These are phyloP conservation scores for Xylariaceae sp. DNA, from an alignment of 2,329 filamentous ascomycete genomes.

Conservation along the genomic window DNA sequence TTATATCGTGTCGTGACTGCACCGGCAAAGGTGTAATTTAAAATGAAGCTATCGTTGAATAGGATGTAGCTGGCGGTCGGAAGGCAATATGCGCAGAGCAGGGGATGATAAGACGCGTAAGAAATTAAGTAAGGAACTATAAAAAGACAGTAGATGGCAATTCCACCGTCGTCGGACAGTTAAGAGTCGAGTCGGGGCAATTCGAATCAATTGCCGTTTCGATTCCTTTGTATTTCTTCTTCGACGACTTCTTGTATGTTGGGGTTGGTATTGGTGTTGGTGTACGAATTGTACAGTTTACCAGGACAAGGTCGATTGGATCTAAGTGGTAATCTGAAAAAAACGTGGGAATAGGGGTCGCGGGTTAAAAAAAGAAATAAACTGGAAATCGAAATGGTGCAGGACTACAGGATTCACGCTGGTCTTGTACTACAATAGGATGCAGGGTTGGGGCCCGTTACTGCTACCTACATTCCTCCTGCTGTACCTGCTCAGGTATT, in stretches of 20 bases:
- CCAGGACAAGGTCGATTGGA: not conserved
- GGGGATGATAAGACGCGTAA: not conserved
- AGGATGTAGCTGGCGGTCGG: not conserved
- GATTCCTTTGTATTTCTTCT: too few relatives aligned
- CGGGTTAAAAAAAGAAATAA: constrained; percentile 3
- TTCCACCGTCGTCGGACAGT: not conserved
- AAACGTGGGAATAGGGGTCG: constrained; percentile 10
- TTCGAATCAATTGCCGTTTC: not conserved
- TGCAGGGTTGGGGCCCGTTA: not conserved
- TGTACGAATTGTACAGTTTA: not conserved
- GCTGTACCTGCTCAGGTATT: too few relatives aligned
- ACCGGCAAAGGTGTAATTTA: not conserved
- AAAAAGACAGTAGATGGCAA: not conserved
- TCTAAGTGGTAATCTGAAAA: not conserved
- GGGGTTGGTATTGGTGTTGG: too few relatives aligned
- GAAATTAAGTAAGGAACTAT: not conserved
- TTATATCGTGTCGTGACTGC: not conserved
- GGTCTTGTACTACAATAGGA: not conserved
- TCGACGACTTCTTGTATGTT: too few relatives aligned
- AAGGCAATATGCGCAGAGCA: not conserved
- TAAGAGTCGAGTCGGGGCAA: not conserved
- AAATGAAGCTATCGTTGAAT: not conserved
- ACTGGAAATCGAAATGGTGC: not conserved
- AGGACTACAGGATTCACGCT: not conserved
- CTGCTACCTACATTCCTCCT: too few relatives aligned